Evolutionary conservation across 148 eudicot species (phyloP), one percentile per base, ranked within the genome.

Genomic region (Simmondsia chinensis): DNA sequence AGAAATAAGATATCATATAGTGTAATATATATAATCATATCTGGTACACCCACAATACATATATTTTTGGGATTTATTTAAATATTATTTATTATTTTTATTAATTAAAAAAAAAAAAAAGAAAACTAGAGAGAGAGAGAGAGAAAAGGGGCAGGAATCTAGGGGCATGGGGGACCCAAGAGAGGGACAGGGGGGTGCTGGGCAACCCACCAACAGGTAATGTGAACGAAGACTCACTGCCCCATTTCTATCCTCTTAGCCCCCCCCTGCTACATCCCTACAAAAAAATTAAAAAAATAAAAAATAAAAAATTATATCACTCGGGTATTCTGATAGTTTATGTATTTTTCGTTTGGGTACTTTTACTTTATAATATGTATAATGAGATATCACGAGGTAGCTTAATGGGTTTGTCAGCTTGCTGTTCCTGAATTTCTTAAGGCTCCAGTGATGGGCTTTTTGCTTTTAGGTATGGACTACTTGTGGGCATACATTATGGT

Each of bases 201-300:
- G 81, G 87, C 58, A 76, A 78, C 83, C 81, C 77, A 73, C 96
- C 81, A 76, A 79, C 93, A 86, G 1, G 50, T 58, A 76, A 70
- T 80, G 73, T 86, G 96, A 73, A 69, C 42, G 30, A 53, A 54
- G 39, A 54, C 56, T 53, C 63, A 52, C 50, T 57, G 25, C 52
- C 42, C 57, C 56, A 39, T 55, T 59, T 57, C 33, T 38, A 37
- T 43, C 51, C 20, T 18, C 40, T 21, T 5, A 43, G 24, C 41
- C 40, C 37, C 26, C 26, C 43, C 39, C 35, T 13, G 16, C 30
- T 12, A 14, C n/a, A n/a, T n/a, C n/a, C n/a, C n/a, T n/a, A n/a
- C n/a, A n/a, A n/a, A n/a, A n/a, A n/a, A n/a, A n/a, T n/a, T n/a
- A n/a, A n/a, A n/a, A n/a, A n/a, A n/a, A n/a, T n/a, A n/a, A n/a